Evolutionary conservation across 805 yeast species (phyloP), one percentile per base, ranked within the genome.

Genomic region (Nakazawaea siamensis): DNA sequence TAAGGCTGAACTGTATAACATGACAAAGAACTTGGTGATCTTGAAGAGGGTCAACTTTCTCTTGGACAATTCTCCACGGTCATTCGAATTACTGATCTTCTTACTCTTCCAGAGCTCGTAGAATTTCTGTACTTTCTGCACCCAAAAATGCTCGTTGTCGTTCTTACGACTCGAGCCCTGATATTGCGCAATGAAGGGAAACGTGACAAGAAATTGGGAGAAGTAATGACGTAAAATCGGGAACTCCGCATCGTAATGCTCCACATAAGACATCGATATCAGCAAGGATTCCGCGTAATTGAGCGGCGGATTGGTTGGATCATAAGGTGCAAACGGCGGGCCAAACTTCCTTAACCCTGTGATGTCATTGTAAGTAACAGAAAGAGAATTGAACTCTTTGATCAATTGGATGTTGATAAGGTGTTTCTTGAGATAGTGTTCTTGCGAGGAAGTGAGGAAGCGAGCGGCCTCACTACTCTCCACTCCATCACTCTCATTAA

Each of bases 371-470:
- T 55, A 59, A 1, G 54, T 51, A 1, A 63, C 62, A 2, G 60
- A 54, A 27, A 87, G 56, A 16, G 53, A 54, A 19, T 62, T 70
- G 27, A 86, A 62, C 53, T 90, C 98, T 4, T 64, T 50, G 10
- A 68, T 64, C 21, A 87, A 57, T 49, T 82, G 72, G 10, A 69
- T 62, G 42, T 73, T 69, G 18, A 90, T 59, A 13, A 90, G 64
- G 56, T 84, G 88, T 48, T 94, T 76, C 55, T 90, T 90, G 35
- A 92, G 66, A 54, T 81, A 83, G 50, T 90, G 97, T 55, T 86
- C 95, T 52, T 88, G 85, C 0, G 71, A 64, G 3, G 88, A 73
- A 11, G 74, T 57, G n/a, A 27, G 47, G 7, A 8, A 7, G n/a
- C n/a, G n/a, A n/a, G n/a, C n/a, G n/a, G n/a, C n/a, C n/a, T n/a